Percentiles rank a stretch among this genome's conserved stretches.
phyloP scores from a whole-genome alignment of 2,329 filamentous ascomycete species.

The Fusarium sp. region DNA sequence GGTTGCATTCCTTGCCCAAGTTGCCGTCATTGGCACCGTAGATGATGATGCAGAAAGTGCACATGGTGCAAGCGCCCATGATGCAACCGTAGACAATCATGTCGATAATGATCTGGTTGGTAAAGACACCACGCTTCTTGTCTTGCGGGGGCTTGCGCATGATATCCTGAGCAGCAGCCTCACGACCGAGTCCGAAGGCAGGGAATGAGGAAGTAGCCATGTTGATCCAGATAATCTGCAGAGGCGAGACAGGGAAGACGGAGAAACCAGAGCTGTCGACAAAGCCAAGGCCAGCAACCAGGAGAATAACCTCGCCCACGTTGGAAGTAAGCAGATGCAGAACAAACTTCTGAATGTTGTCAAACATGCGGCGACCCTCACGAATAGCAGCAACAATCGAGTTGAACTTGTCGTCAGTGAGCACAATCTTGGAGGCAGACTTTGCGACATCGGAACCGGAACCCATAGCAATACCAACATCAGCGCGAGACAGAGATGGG shows the following conservation, averaged over 20 bases:
- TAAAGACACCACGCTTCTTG: constrained; percentile 77
- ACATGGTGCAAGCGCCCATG: constrained; percentile 77
- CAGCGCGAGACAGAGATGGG: constrained; percentile 81
- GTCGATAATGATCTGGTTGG: constrained; percentile 80
- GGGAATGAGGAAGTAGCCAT: constrained; percentile 91
- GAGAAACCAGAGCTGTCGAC: constrained; percentile 78
- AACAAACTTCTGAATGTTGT: constrained; percentile 91
- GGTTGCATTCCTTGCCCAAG: constrained; percentile 74
- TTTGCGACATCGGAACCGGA: constrained; percentile 88
- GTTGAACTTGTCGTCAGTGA: constrained; percentile 90
- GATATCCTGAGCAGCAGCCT: constrained; percentile 79
- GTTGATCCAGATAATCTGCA: constrained; percentile 94
- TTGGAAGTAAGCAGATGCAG: constrained; percentile 84
- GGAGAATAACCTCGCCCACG: constrained; percentile 83
- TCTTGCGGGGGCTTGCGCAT: constrained; percentile 84
- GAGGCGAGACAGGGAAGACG: constrained; percentile 86
- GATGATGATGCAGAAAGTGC: constrained; percentile 74
- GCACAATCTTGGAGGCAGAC: constrained; percentile 82
- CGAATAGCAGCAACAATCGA: constrained; percentile 86
- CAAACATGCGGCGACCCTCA: constrained; percentile 86
- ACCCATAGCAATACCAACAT: constrained; percentile 94
- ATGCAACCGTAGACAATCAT: constrained; percentile 83
- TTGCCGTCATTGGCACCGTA: constrained; percentile 66
- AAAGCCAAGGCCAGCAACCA: constrained; percentile 85
- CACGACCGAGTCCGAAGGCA: constrained; percentile 88